Base-by-base conservation (phyloP, 1,284 basidiomycete species). In the Ganoderma multipileum region DNA sequence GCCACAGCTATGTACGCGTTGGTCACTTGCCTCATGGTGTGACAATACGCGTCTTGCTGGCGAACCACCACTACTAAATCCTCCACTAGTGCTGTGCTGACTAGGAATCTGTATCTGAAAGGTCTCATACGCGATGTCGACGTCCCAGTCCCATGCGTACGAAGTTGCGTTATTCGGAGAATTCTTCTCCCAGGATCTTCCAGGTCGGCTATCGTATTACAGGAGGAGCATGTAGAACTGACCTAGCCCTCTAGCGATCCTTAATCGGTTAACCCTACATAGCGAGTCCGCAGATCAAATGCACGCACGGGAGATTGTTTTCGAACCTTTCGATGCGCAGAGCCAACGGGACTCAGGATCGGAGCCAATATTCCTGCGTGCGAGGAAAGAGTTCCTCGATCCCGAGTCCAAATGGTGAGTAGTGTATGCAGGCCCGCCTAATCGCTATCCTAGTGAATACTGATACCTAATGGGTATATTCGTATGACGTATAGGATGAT, bases 81-180 rank as follows among this genome's bases (percentile, higher is more conserved):
- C 14, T 36, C n/a, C 55, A 58, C 20, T 33, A 3, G 26, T 16
- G 18, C 26, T 52, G 47, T 26, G 23, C n/a, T 4, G 47, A 11
- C n/a, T 11, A 18, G n/a, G 47, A 23, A 50, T 23, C n/a, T 23
- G 47, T 23, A 50, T 50, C 8, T 26, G 23, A 26, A 14, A n/a
- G 16, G 11, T 28, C n/a, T 38, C 33, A 20, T 33, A 6, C 50
- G 11, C 36, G 14, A 63, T 60, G 58, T 60, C 58, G 75, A 76
- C 78, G 8, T 76, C 58, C 71, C 87, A 91, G 9, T 76, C 58
- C 73, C 87, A 91, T 75, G 84, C 84, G 62, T 94, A 93, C 75
- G 92, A 94, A 81, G 90, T 94, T 65, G 90, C 91, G 0, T 86
- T 94, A 66, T 92, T 90, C 66, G 92, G 90, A 70, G 91, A 92